Evolutionary conservation across 208 protist species (phyloP).

Genomic region (Wallacemonas collosoma): DNA sequence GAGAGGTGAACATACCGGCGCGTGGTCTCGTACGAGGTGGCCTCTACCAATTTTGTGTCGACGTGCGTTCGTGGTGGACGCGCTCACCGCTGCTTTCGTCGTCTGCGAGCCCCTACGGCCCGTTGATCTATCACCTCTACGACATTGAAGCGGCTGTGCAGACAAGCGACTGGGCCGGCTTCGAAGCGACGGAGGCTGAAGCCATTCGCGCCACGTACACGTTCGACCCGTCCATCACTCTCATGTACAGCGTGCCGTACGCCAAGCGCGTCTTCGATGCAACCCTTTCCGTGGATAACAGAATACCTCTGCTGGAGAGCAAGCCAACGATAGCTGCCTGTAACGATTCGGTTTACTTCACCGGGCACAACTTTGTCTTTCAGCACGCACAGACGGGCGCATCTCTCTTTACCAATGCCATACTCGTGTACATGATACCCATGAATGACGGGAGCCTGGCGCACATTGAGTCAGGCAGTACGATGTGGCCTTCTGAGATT

Average conservation of each 20-base stretch:
- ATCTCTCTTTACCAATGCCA: conserved; percentile 18
- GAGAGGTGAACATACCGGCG: conserved; percentile 9
- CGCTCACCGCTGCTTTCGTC: conserved; percentile 3
- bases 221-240: conserved; percentile 2
- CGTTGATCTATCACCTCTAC: conserved; percentile 13
- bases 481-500: conserved; percentile 18
- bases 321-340: background rate
- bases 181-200: background rate
- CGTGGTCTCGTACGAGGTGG: conserved; percentile 16
- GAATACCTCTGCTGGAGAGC: background rate
- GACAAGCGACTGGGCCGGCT: background rate
- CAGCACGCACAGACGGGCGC: conserved; percentile 4
- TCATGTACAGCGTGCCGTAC: conserved; percentile 3
- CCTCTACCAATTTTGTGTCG: conserved; percentile 48
- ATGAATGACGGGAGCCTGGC: background rate
- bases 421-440: conserved; percentile 26
- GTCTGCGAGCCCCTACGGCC: conserved; percentile 3
- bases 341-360: conserved; percentile 29
- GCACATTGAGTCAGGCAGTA: background rate
- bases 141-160: conserved; percentile 6
- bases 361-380: conserved; percentile 29
- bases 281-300: background rate
- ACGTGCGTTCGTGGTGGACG: conserved; percentile 19
- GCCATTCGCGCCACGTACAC: background rate
- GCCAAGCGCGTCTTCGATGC: background rate